These are phyloP conservation scores for Phytophthora boehmeriae DNA, from an alignment of 352 stramenopile species.

Conservation along the genomic window DNA sequence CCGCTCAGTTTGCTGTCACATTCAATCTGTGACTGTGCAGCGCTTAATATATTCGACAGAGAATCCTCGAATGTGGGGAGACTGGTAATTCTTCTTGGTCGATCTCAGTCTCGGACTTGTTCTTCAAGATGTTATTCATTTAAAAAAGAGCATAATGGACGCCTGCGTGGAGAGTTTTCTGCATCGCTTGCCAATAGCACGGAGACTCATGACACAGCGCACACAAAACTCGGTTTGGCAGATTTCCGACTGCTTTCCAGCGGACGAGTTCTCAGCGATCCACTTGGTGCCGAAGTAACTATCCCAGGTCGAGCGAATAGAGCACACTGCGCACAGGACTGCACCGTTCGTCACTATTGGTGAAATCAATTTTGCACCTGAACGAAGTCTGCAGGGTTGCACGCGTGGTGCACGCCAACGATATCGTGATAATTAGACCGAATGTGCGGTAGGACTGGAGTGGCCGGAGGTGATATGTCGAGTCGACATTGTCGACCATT, in stretches of 20 bases:
- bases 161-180: conserved; percentile 39
- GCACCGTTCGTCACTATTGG: conserved; percentile 45
- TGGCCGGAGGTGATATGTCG: conserved; percentile 10
- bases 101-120: conserved; percentile 13
- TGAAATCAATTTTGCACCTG: conserved; percentile 53
- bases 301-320: conserved; percentile 35
- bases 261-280: conserved; percentile 40
- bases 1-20: conserved; percentile 5
- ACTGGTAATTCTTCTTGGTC: not conserved
- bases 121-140: no score
- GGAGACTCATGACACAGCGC: conserved; percentile 54
- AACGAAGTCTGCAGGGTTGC: conserved; percentile 44
- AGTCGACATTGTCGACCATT: conserved; percentile 13
- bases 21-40: conserved; percentile 13
- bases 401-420: conserved; percentile 40
- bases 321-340: conserved; percentile 47
- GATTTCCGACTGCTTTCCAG: conserved; percentile 32
- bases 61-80: conserved; percentile 4
- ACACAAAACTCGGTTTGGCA: conserved; percentile 64
- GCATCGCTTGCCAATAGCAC: conserved; percentile 40
- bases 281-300: conserved; percentile 62
- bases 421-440: conserved; percentile 55
- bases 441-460: conserved; percentile 55
- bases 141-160: conserved; percentile 32
- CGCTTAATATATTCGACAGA: conserved; percentile 41